Conservation (phyloP, 164 flowering plant genomes). For the Aristolochia californica region DNA sequence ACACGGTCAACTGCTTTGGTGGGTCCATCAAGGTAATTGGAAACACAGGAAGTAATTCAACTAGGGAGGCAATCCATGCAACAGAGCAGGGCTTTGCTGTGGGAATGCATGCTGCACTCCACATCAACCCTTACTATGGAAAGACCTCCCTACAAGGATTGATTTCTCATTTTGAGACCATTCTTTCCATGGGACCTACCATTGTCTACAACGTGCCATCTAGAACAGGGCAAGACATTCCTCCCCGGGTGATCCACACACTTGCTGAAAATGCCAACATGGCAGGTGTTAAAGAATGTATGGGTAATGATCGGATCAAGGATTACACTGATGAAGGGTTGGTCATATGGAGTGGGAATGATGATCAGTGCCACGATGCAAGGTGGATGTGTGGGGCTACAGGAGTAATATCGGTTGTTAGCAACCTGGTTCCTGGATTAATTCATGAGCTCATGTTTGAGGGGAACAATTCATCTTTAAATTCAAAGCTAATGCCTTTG, state of each 20-base stretch:
- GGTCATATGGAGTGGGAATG: conserved; percentile 87
- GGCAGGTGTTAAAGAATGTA: conserved; percentile 84
- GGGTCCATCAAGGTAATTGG: conserved; percentile 82
- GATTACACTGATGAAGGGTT: conserved; percentile 49
- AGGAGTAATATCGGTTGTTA: conserved; percentile 75
- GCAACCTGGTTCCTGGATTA: conserved; percentile 72
- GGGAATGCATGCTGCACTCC: conserved; percentile 94
- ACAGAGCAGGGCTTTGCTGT: conserved; percentile 91
- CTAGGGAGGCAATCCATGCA: conserved; percentile 88
- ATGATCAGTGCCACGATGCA: conserved; percentile 77
- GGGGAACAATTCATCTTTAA: conserved; percentile 45
- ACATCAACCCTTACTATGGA: conserved; percentile 90
- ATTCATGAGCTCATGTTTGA: conserved; percentile 57
- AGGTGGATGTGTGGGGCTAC: conserved; percentile 71
- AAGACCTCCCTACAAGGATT: conserved; percentile 79
- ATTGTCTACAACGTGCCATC: conserved; percentile 77
- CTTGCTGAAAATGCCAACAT: conserved; percentile 45
- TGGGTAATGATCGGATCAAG: conserved; percentile 56
- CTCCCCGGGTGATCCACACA: conserved; percentile 46
- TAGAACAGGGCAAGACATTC: conserved; percentile 80
- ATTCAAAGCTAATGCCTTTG: conserved; percentile 54
- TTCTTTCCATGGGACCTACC: conserved; percentile 76
- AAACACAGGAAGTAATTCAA: conserved; percentile 90
- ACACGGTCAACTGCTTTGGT: conserved; percentile 83
- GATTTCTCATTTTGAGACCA: conserved; percentile 56